Evolutionary conservation across 208 protist species (phyloP).

Genomic region (Willaertia magna): DNA sequence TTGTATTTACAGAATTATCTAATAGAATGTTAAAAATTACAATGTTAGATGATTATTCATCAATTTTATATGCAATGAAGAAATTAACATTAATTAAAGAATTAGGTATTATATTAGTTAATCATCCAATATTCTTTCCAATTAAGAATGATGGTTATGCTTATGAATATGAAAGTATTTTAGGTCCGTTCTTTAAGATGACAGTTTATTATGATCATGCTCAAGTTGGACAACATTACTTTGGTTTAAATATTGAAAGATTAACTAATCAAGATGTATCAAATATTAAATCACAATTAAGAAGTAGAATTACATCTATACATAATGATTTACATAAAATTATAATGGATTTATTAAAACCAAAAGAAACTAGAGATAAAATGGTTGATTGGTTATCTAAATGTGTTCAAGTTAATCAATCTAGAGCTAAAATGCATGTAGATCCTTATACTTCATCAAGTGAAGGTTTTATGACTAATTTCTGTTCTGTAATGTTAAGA

Average conservation of each 20-base stretch:
- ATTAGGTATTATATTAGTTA: background rate
- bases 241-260: background rate
- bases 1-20: background rate
- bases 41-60: background rate
- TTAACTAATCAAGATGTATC: background rate
- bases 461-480: slow-evolving; percentile 11
- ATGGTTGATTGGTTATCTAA: background rate
- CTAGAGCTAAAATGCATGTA: background rate
- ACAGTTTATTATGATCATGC: background rate
- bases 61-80: background rate
- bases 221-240: slow-evolving; percentile 5
- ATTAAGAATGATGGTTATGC: background rate
- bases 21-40: background rate
- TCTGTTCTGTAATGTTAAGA: background rate
- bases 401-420: background rate
- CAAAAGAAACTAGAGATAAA: background rate
- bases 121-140: background rate
- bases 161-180: background rate
- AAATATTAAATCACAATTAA: background rate
- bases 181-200: slow-evolving; percentile 6
- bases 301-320: background rate
- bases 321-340: background rate
- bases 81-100: background rate
- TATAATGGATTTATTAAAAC: background rate
- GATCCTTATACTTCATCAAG: background rate